phyloP scores from a whole-genome alignment of 352 stramenopile genomes.

The Phytophthora rubi region DNA sequence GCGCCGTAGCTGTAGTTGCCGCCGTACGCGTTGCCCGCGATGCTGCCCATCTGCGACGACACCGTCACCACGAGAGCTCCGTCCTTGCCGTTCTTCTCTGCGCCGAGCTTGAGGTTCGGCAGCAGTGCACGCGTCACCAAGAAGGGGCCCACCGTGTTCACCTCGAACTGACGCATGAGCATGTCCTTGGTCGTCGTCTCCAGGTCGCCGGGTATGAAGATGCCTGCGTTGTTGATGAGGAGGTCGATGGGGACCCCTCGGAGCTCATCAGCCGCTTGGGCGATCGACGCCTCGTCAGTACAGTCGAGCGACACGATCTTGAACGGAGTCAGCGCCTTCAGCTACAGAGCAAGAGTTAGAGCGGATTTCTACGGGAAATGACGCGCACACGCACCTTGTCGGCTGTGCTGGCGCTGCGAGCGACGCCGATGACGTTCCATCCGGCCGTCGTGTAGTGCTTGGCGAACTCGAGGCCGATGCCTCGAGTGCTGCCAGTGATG shows the following conservation, averaged over 20 bases:
- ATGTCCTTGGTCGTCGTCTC: constrained; percentile 41
- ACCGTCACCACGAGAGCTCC: constrained; percentile 46
- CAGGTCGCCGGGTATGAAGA: constrained; percentile 28
- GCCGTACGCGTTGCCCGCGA: constrained; percentile 19
- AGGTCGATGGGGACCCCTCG: constrained; percentile 57
- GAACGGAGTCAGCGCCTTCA: constrained; percentile 43
- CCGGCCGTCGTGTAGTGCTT: constrained; percentile 45
- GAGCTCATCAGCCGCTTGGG: constrained; percentile 38
- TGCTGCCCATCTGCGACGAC: constrained; percentile 33
- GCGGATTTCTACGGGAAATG: neutral
- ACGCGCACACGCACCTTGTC: constrained; percentile 23
- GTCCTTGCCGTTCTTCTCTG: constrained; percentile 15
- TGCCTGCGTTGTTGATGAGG: constrained; percentile 70
- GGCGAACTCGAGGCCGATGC: constrained; percentile 49
- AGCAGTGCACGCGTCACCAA: constrained; percentile 54
- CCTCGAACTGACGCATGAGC: constrained; percentile 60
- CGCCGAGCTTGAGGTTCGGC: constrained; percentile 46
- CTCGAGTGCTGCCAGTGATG: constrained; percentile 45
- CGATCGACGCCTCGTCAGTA: constrained; percentile 50
- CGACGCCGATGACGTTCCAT: constrained; percentile 53
- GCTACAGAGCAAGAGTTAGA: constrained; percentile 11
- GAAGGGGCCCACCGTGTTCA: constrained; percentile 65
- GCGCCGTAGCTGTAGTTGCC: constrained; percentile 64
- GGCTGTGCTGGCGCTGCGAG: constrained; percentile 32
- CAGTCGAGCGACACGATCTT: constrained; percentile 56